A percentile compares a stretch with the other conserved stretches of the same genome.
phyloP scores from a whole-genome alignment of 805 yeast genomes.

The Wickerhamiella siamensis region DNA sequence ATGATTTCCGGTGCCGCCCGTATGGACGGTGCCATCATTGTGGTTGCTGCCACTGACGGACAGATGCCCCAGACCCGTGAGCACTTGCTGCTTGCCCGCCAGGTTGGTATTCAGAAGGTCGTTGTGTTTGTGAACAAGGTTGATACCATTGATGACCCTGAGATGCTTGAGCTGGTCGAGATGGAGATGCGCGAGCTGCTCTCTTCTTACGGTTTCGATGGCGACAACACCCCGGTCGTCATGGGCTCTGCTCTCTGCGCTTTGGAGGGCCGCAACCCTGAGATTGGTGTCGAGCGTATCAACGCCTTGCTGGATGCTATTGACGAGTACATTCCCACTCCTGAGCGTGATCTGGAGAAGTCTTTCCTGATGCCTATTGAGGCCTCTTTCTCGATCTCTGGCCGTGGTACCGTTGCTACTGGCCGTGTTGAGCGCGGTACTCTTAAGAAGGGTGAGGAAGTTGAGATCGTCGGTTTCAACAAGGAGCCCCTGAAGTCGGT shows the following conservation, averaged over 20 bases:
- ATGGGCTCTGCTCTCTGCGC: conserved; percentile 99
- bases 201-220: conserved; percentile 85
- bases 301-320: conserved; percentile 76
- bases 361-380: conserved; percentile 96
- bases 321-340: conserved; percentile 92
- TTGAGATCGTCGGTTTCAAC: conserved; percentile 90
- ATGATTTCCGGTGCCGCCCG: conserved; percentile 99
- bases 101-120: conserved; percentile 95
- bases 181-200: conserved; percentile 99
- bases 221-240: conserved; percentile 93
- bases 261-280: conserved; percentile 73
- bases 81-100: conserved; percentile 95
- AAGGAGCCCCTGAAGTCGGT: conserved; percentile 79
- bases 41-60: conserved; percentile 98
- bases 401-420: conserved; percentile 98
- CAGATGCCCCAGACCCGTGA: conserved; percentile 99
- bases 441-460: conserved; percentile 95
- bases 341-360: conserved; percentile 87
- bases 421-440: conserved; percentile 99
- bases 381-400: conserved; percentile 94
- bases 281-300: conserved; percentile 81
- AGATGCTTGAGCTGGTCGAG: conserved; percentile 97
- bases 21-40: conserved; percentile 99
- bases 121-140: conserved; percentile 98
- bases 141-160: conserved; percentile 95